Evolutionary conservation across 345 rosid species (phyloP).

Genomic region (Lumnitzera racemosa): DNA sequence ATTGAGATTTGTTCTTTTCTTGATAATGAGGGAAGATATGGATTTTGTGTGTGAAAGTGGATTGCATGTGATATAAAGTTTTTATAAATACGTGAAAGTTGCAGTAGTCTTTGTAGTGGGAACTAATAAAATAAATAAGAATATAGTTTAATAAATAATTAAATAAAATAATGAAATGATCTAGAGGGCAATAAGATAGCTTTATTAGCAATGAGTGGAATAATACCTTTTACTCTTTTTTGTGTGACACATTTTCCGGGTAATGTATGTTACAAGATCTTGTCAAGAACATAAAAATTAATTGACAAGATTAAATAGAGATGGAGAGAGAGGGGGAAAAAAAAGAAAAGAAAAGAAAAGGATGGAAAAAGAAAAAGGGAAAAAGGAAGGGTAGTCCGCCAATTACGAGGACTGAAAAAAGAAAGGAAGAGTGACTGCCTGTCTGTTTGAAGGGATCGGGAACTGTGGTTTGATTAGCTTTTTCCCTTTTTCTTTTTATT

Average conservation of each 20-base stretch:
- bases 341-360: slow-evolving; percentile 11
- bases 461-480: slow-evolving; percentile 15
- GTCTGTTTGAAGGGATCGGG: slow-evolving; percentile 54
- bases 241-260: slow-evolving; percentile 1
- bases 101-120: slow-evolving; percentile 14
- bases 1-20: slow-evolving; percentile 48
- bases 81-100: slow-evolving; percentile 26
- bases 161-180: slow-evolving; percentile 6
- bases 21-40: slow-evolving; percentile 39
- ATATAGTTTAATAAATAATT: slow-evolving; percentile 13
- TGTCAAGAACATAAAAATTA: not conserved
- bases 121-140: slow-evolving; percentile 12
- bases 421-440: slow-evolving; percentile 26
- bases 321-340: slow-evolving; percentile 11
- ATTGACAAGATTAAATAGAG: slow-evolving; percentile 10
- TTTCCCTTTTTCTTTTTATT: not conserved
- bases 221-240: slow-evolving; percentile 27
- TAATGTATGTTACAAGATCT: slow-evolving; percentile 6
- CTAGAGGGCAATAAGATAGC: not conserved
- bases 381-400: slow-evolving; percentile 16
- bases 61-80: slow-evolving; percentile 57
- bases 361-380: slow-evolving; percentile 8
- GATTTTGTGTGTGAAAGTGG: slow-evolving; percentile 42
- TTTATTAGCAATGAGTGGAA: slow-evolving; percentile 21
- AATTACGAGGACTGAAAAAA: slow-evolving; percentile 22